These are phyloP conservation scores for Lophium mytilinum DNA, from an alignment of 495 filamentous ascomycete species.

Conservation along the genomic window DNA sequence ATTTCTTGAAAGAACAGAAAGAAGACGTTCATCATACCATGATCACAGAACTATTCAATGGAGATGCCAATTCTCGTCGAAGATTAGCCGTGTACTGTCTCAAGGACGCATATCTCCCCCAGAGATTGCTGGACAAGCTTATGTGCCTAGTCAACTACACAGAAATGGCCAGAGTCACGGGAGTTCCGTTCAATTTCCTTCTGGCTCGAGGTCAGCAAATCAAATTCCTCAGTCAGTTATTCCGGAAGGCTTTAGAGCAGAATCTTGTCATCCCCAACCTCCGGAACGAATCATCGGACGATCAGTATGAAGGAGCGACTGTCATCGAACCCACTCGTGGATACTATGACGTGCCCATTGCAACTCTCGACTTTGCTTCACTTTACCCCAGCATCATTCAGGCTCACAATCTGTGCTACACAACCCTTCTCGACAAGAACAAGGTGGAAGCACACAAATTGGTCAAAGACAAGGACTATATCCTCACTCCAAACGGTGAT, in stretches of 20 bases:
- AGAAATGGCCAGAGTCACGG: slow-evolving; percentile 98
- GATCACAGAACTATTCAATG: slow-evolving; percentile 97
- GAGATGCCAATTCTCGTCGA: slow-evolving; percentile 82
- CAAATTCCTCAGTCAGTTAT: slow-evolving; percentile 95
- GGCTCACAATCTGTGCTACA: slow-evolving; percentile 98
- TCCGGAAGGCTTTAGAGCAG: slow-evolving; percentile 87
- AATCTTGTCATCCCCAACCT: slow-evolving; percentile 88
- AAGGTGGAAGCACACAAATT: slow-evolving; percentile 63
- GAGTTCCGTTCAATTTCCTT: slow-evolving; percentile 93
- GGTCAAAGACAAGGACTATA: slow-evolving; percentile 86
- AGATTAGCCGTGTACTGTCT: slow-evolving; percentile 92
- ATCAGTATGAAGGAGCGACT: slow-evolving; percentile 95
- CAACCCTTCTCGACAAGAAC: slow-evolving; percentile 79
- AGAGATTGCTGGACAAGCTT: slow-evolving; percentile 91
- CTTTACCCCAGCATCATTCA: slow-evolving; percentile 99
- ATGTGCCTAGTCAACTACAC: slow-evolving; percentile 98
- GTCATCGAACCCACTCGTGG: slow-evolving; percentile 92
- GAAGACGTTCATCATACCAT: slow-evolving; percentile 98
- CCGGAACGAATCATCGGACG: slow-evolving; percentile 50
- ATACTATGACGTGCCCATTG: slow-evolving; percentile 89
- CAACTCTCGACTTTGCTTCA: slow-evolving; percentile 97
- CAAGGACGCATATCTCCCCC: slow-evolving; percentile 95
- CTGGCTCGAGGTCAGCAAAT: slow-evolving; percentile 91
- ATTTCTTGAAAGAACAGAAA: slow-evolving; percentile 96
- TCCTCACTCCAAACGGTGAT: slow-evolving; percentile 88